Conservation (phyloP, 192 early-diverging fungal species). For the Linnemannia exigua region DNA sequence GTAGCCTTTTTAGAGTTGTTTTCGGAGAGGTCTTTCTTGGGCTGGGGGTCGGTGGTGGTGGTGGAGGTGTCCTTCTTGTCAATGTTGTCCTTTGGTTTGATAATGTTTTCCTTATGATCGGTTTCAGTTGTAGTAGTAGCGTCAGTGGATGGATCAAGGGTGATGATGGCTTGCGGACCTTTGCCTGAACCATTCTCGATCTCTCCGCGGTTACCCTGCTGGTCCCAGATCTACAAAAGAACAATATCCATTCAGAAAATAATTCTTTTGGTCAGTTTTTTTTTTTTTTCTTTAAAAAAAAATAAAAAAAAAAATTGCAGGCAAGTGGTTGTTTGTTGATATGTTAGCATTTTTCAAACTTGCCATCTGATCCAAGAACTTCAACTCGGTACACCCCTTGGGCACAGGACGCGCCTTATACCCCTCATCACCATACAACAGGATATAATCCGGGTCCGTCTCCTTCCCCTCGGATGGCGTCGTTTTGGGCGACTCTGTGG, state of each 20-base stretch:
- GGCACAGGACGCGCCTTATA: constrained; percentile 21
- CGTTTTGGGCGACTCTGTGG: not conserved
- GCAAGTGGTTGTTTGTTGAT: too few species aligned
- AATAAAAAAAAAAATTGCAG: not conserved
- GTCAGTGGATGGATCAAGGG: not conserved
- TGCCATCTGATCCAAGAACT: constrained; percentile 33
- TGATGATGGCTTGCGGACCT: not conserved
- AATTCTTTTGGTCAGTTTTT: too few species aligned
- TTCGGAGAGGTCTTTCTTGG: too few species aligned
- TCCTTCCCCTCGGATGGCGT: not conserved
- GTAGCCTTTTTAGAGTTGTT: too few species aligned
- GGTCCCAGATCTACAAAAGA: constrained; percentile 37
- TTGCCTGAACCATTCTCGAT: too few species aligned
- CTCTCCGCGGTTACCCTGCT: constrained; percentile 16
- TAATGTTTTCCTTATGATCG: not conserved
- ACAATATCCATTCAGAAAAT: not conserved
- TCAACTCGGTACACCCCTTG: not conserved
- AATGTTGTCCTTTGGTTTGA: too few species aligned
- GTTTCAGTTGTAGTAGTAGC: not conserved
- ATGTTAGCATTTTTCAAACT: too few species aligned
- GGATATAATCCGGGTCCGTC: not conserved
- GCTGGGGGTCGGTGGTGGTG: too few species aligned
- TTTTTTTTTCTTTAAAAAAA: too few species aligned
- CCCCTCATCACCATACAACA: constrained; percentile 28
- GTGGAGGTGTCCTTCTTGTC: too few species aligned